Evolutionary conservation across 2,329 filamentous ascomycete genomes (phyloP), one percentile per base, ranked within the genome.

Genomic region (Periconia digitata): DNA sequence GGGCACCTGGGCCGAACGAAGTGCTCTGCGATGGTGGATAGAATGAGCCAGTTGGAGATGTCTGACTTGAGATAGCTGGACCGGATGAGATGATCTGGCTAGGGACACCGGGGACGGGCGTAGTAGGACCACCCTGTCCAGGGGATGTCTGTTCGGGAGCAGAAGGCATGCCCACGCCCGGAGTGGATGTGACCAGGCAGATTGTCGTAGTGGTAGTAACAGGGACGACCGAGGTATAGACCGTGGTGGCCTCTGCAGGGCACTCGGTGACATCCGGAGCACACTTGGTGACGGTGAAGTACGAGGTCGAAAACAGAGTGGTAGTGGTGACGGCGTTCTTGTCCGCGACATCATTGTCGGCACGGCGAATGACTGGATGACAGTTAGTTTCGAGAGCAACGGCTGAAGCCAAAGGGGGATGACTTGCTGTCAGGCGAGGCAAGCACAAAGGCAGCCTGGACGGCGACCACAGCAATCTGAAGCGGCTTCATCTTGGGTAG

Each of bases 161-260:
- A 15, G 17, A 20, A 7, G 37, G 37, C 8, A 39, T 15, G 37
- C 37, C 27, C 4, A 32, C 43, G 21, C 15, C 3, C 7, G 32
- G 39, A 23, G 38, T 29, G 24, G 12, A 16, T 3, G 46, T 44
- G 20, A 47, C 22, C 34, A 46, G 27, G 42, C 51, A 54, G 20
- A 54, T 22, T 12, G 51, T 54, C n/a, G 47, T 50, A n/a, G 50
- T 74, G 29, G 27, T 43, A 13, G 45, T 72, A 37, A 71, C 57
- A 37, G 70, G 62, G 43, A 74, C 54, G 51, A 71, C 64, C 39
- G 70, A 68, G 20, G 75, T 77, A 50, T 72, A 54, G 41, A 70
- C 59, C 8, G 66, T 62, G 17, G 67, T 64, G 18, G 61, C 60
- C 39, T 64, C 58, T 13, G 70, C 55, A n/a, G 66, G 64, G 59